Evolutionary conservation across 768 basidiomycete species (phyloP), one percentile per base, ranked within the genome.

Genomic region (Phaeotremella fagi): DNA sequence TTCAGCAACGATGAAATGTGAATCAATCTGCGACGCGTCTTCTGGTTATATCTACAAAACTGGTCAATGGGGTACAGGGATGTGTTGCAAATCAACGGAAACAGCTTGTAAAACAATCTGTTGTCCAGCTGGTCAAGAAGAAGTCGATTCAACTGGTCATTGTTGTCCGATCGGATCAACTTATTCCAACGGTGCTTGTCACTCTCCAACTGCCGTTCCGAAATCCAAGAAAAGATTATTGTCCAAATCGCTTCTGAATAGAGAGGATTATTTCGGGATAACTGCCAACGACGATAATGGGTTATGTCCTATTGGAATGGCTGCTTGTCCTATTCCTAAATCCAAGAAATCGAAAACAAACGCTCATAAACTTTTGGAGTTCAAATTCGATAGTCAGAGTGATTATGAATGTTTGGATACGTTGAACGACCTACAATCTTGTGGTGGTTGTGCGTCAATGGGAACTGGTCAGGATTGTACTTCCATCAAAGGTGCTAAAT

Each of bases 401-500:
- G 49, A 51, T 16, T 69, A 69, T 57, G 71, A 77, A 58, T 75
- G 78, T 66, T 63, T 88, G 47, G 85, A 89, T 73, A 79, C 79
- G 26, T 60, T 73, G 16, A 75, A 75, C 38, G 85, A 88, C 54
- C 79, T 88, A 42, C 78, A 82, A 54, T 83, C 83, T 14, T 89
- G 87, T 73, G 87, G 87, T 57, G 87, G 88, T 25, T 89, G 87
- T 68, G 73, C 81, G 1, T 78, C 81, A 16, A 72, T 80, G n/a
- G 82, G 82, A 18, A 66, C 75, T 37, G 87, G 87, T 23, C 76
- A 82, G 70, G 85, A 90, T 71, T 90, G 87, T 73, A 83, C 82
- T 16, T 74, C 79, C 41, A 87, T 89, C 60, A 56, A 75, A 41
- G 81, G 82, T 43, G 82, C 80, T 18, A 81, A 82, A 80, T 83